Evolutionary conservation across 768 basidiomycete species (phyloP), one percentile per base, ranked within the genome.

Genomic region (Nidularia pulvinata): DNA sequence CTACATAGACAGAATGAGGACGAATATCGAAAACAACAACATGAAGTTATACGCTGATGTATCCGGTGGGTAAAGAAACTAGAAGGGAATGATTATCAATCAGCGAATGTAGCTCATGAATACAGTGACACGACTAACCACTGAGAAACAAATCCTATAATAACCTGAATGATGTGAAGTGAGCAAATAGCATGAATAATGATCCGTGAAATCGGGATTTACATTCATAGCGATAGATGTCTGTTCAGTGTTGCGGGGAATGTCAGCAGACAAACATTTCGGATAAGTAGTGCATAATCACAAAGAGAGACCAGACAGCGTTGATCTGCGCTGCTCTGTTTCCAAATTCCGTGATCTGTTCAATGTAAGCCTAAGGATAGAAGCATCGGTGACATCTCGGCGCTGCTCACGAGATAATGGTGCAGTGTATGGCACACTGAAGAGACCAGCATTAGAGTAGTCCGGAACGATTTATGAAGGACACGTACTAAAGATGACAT

Each of bases 41-140:
- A n/a, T 33, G 19, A 5, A 35, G n/a, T n/a, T 33, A n/a, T 64
- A 77, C 77, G 56, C 30, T 65, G 55, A 51, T 66, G 69, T 50
- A 78, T 76, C 34, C 73, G 66, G 49, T 65, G 65, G 10, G 72
- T 71, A 52, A 77, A 76, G 51, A 73, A 77, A 36, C 77, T 76
- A 48, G 36, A 16, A 30, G 48, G 14, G 39, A 49, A 36, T 11
- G 19, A 25, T 25, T 25, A 4, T 25, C 25, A 25, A 4, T 25
- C 25, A 25, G 25, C 25, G 25, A 25, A 25, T 25, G 25, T 4
- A 25, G 25, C 25, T 25, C 25, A 25, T 25, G 6, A 30, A 55
- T 7, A 34, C n/a, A 3, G 7, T 35, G 16, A 13, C 3, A n/a
- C 33, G 34, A 61, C 72, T 30, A 42, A 79, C 76, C 64, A 65